Evolutionary conservation across 306 rosid species (phyloP).

Genomic region (Vicia faba): DNA sequence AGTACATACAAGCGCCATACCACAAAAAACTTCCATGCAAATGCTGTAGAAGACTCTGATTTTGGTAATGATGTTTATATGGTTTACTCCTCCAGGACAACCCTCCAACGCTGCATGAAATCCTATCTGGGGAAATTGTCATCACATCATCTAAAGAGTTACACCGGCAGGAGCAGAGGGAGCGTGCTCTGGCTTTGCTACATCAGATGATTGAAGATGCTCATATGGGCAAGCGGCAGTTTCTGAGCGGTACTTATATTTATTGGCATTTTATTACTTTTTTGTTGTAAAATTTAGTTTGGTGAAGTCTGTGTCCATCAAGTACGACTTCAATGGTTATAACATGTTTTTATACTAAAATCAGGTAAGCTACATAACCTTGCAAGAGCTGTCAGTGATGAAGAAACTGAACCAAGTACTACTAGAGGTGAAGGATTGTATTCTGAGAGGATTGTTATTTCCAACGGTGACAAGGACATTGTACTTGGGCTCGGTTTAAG

Average conservation of each 20-base stretch:
- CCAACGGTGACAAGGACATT: constrained; percentile 66
- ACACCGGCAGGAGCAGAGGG: constrained; percentile 85
- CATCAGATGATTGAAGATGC: constrained; percentile 99
- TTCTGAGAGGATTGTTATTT: constrained; percentile 61
- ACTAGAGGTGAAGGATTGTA: constrained; percentile 68
- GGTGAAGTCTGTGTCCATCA: constrained; percentile 27
- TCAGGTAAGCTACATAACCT: constrained; percentile 97
- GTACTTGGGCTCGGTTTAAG: constrained; percentile 87
- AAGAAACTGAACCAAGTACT: constrained; percentile 73
- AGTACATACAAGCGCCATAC: constrained; percentile 6
- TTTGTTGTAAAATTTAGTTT: neutral
- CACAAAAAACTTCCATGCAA: constrained; percentile 3
- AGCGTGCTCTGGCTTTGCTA: constrained; percentile 90
- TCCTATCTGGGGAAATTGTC: constrained; percentile 68
- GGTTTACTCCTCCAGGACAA: constrained; percentile 65
- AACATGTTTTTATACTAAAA: constrained; percentile 36
- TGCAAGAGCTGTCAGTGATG: constrained; percentile 97
- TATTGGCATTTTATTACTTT: constrained; percentile 15
- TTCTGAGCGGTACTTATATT: constrained; percentile 70
- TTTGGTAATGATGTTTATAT: constrained; percentile 40
- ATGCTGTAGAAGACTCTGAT: constrained; percentile 33
- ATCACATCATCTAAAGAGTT: constrained; percentile 64
- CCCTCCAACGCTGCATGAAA: constrained; percentile 71
- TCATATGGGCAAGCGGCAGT: constrained; percentile 89
- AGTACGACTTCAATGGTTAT: constrained; percentile 27